These are phyloP conservation scores for Saxophila tyrrhenica DNA, from an alignment of 495 filamentous ascomycete genomes.

Conservation along the genomic window DNA sequence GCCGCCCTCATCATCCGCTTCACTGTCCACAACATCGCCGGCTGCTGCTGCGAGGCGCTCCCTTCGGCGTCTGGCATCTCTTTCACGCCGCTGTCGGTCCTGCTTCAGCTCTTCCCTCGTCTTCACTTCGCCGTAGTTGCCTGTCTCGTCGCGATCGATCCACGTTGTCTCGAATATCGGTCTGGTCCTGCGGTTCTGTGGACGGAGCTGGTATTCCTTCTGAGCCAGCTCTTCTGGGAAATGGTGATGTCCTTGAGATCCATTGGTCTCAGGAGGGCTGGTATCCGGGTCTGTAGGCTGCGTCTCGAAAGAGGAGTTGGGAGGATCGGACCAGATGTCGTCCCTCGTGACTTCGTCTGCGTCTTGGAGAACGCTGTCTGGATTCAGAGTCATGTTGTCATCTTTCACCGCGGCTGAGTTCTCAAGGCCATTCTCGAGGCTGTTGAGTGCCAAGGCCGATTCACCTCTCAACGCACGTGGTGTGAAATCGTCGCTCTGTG, in stretches of 20 bases:
- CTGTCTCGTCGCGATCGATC: constrained; percentile 21
- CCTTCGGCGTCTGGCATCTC: background rate
- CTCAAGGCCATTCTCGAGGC: no score
- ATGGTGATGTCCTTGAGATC: background rate
- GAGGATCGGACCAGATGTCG: background rate
- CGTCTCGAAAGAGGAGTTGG: background rate
- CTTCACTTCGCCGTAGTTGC: constrained; percentile 13
- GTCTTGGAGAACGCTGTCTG: no score
- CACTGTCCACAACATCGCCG: background rate
- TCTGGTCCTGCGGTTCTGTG: constrained; percentile 3
- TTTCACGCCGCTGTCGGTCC: background rate
- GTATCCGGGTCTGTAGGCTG: background rate
- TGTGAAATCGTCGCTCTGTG: background rate
- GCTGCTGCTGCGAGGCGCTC: background rate
- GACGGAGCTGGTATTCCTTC: constrained; percentile 11
- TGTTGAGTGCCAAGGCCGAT: no score
- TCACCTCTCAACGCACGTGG: background rate
- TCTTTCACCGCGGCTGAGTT: no score
- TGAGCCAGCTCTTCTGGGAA: background rate
- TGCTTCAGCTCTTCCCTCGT: constrained; percentile 9
- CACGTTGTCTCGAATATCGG: constrained; percentile 13
- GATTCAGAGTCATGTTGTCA: no score
- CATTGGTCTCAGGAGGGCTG: background rate
- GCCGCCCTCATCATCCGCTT: background rate
- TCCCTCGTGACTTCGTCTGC: background rate